Conservation (phyloP, 2,329 filamentous ascomycete genomes). For the Calonectria fujianensis region DNA sequence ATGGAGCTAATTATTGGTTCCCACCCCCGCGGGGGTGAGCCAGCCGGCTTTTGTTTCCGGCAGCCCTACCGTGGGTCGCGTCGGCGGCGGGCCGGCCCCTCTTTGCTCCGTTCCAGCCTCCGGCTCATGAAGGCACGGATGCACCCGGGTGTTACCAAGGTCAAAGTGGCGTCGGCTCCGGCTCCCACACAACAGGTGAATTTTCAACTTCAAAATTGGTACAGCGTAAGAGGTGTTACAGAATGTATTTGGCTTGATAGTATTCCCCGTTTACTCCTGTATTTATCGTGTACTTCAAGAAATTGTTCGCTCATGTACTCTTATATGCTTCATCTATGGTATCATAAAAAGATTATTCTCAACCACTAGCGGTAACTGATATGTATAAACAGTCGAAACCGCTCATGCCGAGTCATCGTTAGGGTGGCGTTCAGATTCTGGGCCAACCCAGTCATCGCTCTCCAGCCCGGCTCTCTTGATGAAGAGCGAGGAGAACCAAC, state of each 20-base stretch:
- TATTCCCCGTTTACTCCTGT: neutral
- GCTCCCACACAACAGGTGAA: no score
- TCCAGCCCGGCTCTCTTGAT: constrained; percentile 80
- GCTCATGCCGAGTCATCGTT: constrained; percentile 50
- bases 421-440: constrained; percentile 51
- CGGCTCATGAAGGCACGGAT: no score
- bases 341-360: constrained; percentile 8
- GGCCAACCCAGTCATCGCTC: constrained; percentile 71
- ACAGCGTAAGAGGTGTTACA: neutral
- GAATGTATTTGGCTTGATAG: neutral
- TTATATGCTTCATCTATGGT: constrained; percentile 30
- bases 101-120: no score
- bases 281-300: constrained; percentile 5
- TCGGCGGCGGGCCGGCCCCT: no score
- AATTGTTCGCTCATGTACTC: constrained; percentile 15
- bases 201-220: no score
- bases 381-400: neutral
- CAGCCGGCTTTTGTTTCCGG: no score
- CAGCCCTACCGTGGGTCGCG: no score
- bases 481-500: constrained; percentile 86
- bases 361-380: neutral
- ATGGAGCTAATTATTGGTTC: no score
- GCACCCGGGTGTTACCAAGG: no score
- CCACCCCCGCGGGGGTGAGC: no score
- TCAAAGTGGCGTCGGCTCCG: no score